Conservation (phyloP, 192 early-diverging fungal species). For the Jimgerdemannia lactiflua region DNA sequence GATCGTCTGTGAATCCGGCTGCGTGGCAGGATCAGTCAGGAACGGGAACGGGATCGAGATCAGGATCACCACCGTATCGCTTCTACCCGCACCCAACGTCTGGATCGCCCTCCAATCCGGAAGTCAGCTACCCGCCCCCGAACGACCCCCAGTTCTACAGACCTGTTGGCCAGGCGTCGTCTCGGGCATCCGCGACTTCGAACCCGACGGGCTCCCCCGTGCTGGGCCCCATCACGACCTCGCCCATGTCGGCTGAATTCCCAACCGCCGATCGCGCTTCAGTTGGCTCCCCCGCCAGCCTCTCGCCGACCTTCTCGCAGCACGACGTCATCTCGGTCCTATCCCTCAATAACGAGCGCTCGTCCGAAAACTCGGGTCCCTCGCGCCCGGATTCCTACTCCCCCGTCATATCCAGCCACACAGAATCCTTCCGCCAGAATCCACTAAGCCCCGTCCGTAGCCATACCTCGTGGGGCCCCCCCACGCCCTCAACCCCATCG, state of each 20-base stretch:
- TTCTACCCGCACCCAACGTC: not conserved
- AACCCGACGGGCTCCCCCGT: not conserved
- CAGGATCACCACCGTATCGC: not conserved
- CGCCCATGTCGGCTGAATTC: not conserved
- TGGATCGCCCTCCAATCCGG: not conserved
- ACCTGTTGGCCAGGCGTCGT: not conserved
- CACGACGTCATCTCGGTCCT: too few relatives aligned
- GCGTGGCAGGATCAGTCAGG: too few relatives aligned
- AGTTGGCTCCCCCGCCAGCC: not conserved
- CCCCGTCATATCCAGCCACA: too few relatives aligned
- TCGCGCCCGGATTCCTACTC: too few relatives aligned
- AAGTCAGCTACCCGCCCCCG: not conserved
- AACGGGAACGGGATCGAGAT: not conserved
- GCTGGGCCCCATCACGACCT: not conserved
- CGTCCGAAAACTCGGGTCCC: too few relatives aligned
- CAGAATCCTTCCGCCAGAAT: too few relatives aligned
- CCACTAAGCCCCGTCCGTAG: too few relatives aligned
- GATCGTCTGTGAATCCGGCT: too few relatives aligned
- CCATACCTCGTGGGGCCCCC: too few relatives aligned
- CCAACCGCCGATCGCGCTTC: not conserved
- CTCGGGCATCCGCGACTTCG: not conserved
- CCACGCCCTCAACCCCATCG: not conserved
- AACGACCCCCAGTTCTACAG: not conserved
- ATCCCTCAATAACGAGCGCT: too few relatives aligned
- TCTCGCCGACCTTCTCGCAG: not conserved